A percentile compares a stretch with the other conserved stretches of the same genome.
Conservation (phyloP, 176 grass and related monocot species). For the Aegilops tauschii region DNA sequence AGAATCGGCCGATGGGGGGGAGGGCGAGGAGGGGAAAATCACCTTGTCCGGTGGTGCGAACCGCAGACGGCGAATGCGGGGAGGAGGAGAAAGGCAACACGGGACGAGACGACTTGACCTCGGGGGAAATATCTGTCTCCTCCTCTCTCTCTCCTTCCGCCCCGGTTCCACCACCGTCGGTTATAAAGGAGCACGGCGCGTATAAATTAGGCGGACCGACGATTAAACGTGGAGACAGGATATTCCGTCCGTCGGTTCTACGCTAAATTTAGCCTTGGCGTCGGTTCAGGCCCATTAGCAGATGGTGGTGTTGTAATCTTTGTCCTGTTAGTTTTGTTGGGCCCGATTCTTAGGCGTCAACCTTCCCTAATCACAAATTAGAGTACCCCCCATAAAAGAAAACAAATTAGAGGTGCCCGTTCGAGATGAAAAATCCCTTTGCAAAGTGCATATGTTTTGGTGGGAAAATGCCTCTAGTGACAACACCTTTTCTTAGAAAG, state of each 20-base stretch:
- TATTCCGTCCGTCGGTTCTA: background rate
- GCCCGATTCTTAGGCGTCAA: background rate
- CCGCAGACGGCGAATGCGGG: background rate
- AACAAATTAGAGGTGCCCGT: too few relatives aligned
- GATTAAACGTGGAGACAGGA: background rate
- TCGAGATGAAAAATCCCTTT: too few relatives aligned
- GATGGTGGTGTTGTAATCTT: background rate
- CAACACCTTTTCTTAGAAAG: too few relatives aligned
- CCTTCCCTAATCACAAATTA: too few relatives aligned
- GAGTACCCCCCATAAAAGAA: too few relatives aligned
- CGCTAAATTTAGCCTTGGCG: background rate
- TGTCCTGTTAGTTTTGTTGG: background rate
- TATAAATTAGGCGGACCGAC: background rate
- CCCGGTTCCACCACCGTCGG: background rate
- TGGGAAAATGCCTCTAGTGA: too few relatives aligned
- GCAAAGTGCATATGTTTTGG: too few relatives aligned
- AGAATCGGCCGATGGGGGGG: background rate
- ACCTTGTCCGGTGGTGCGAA: conserved; percentile 24
- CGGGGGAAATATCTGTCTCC: background rate
- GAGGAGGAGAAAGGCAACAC: background rate
- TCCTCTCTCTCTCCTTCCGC: background rate
- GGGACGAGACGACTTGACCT: background rate
- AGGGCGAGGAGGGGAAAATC: background rate
- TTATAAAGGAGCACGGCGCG: background rate
- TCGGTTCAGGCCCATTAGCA: background rate